Evolutionary conservation across 1,284 basidiomycete genomes (phyloP), one percentile per base, ranked within the genome.

Genomic region (Naganishia liquefaciens): DNA sequence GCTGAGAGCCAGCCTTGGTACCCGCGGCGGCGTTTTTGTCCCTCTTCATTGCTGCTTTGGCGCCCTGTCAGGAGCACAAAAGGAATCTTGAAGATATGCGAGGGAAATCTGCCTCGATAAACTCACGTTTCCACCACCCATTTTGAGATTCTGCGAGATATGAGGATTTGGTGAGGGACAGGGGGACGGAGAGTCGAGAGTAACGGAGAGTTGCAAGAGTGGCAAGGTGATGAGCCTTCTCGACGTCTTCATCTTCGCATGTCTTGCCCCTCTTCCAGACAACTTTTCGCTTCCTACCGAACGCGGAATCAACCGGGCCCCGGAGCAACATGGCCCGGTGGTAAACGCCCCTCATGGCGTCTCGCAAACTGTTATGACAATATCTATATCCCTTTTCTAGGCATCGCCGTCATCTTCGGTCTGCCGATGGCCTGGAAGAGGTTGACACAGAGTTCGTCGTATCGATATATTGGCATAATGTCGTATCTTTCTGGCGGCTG

Each of bases 21-120:
- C 69, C 66, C 23, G 65, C 71, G 10, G 70, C 68, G 3, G 70
- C 71, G 63, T 74, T 73, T 51, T 69, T 69, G 62, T 75, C 76
- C 27, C 75, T 72, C 64, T 68, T 68, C 44, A 77, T 74, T 44
- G 65, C 64, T 43, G 77, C 68, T 72, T 79, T 79, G 60, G 77
- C 77, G 64, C 77, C 77, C 77, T 79, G 63, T n/a, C 30, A 13
- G 15, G 17, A 5, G 23, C 30, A 21, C 25, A 46, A 11, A 30
- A 19, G 28, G 33, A 30, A 17, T 33, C n/a, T 5, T 33, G 15
- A 33, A 44, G 15, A 19, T 23, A 6, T n/a, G 25, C 13, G 21
- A 28, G 7, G 30, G 21, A 21, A 27, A 17, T 42, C 17, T 7
- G 28, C 25, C 7, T 27, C 7, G 10, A 3, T 23, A 13, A 19